Conservation (phyloP, 345 rosid species). For the Bruguiera gymnorhiza region DNA sequence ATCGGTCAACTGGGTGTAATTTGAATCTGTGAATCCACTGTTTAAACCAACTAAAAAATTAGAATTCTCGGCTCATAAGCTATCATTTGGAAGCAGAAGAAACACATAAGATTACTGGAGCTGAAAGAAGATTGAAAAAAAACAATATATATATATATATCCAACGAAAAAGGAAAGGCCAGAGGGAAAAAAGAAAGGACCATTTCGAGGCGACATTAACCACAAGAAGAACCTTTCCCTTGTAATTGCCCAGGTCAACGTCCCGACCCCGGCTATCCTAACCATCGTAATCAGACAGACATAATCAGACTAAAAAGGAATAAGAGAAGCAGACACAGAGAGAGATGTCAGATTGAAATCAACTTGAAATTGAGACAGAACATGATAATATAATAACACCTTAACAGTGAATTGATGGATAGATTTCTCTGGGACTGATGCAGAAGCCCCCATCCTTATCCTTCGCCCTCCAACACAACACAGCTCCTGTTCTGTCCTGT, state of each 20-base stretch:
- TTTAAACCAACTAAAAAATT: neutral
- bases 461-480: neutral
- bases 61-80: conserved; percentile 5
- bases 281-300: neutral
- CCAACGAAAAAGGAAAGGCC: neutral
- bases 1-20: conserved; percentile 79
- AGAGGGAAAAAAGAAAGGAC: conserved; percentile 26
- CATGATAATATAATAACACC: conserved; percentile 28
- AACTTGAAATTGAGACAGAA: no score
- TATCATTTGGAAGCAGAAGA: neutral
- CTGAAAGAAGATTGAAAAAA: neutral
- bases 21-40: conserved; percentile 77
- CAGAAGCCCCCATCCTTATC: conserved; percentile 56
- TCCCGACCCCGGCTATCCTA: conserved; percentile 73
- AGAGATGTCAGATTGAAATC: neutral
- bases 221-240: conserved; percentile 75
- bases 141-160: neutral
- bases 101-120: neutral
- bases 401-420: conserved; percentile 71
- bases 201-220: conserved; percentile 97
- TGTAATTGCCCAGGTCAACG: conserved; percentile 62
- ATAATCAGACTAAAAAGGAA: neutral
- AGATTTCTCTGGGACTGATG: conserved; percentile 60
- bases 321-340: neutral
- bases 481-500: neutral